Percentiles rank a stretch among this genome's conserved stretches.
phyloP scores from a whole-genome alignment of 148 eudicot species.

The Rhododendron kiyosumense region DNA sequence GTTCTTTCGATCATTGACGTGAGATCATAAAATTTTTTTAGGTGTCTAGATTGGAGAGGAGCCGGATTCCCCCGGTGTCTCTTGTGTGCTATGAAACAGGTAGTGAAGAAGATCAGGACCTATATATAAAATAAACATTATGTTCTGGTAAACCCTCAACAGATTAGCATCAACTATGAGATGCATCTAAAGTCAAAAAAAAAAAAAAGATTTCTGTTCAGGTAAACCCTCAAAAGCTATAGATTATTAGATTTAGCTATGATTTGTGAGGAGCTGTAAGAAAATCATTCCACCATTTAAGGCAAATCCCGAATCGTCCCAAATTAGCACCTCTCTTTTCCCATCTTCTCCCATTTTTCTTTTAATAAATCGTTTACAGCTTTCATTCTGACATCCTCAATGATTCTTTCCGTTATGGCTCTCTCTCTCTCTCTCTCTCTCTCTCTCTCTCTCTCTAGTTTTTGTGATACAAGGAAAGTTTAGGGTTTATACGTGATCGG shows the following conservation, averaged over 20 bases:
- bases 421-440: slow-evolving; percentile 10
- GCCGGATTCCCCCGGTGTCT: too few relatives aligned
- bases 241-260: background rate
- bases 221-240: background rate
- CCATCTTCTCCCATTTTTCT: background rate
- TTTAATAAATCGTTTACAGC: slow-evolving; percentile 4
- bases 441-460: slow-evolving; percentile 6
- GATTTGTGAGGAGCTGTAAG: background rate
- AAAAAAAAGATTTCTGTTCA: background rate
- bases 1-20: too few relatives aligned
- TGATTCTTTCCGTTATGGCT: background rate
- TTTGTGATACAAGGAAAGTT: background rate
- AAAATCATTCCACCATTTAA: slow-evolving; percentile 4
- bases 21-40: too few relatives aligned
- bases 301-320: background rate
- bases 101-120: background rate
- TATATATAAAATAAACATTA: too few relatives aligned
- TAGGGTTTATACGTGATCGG: slow-evolving; percentile 2
- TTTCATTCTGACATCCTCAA: background rate
- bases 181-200: background rate
- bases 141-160: too few relatives aligned
- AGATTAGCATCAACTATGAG: too few relatives aligned
- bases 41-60: too few relatives aligned
- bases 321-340: background rate
- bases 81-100: background rate